phyloP scores from a whole-genome alignment of 371 early-diverging fungal species.

The Actinomortierella wolfii region DNA sequence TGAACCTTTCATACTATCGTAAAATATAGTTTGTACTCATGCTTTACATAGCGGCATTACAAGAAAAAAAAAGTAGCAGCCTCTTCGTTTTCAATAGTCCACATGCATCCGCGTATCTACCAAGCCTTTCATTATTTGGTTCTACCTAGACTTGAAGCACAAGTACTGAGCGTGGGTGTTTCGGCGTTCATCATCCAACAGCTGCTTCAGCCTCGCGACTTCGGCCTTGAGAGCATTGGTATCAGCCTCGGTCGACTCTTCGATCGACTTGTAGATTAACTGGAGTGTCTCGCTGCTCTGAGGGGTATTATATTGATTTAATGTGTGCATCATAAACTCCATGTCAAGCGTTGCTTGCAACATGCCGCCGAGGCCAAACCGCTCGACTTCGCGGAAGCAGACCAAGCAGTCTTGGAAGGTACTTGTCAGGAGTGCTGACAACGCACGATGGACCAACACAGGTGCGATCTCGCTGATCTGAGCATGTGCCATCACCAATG shows the following conservation, averaged over 20 bases:
- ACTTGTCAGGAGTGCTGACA: conserved; percentile 70
- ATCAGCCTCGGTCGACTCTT: conserved; percentile 66
- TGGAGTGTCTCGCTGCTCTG: conserved; percentile 64
- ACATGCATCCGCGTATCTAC: too few relatives aligned
- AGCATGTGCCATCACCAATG: conserved; percentile 90
- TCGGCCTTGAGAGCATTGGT: conserved; percentile 61
- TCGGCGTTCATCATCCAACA: conserved; percentile 67
- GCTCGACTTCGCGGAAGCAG: conserved; percentile 78
- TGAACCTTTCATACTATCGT: too few relatives aligned
- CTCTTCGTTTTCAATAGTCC: too few relatives aligned
- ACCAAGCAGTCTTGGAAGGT: conserved; percentile 81
- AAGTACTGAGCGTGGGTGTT: conserved; percentile 77
- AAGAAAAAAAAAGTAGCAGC: too few relatives aligned
- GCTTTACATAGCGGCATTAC: too few relatives aligned
- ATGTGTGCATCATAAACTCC: conserved; percentile 82
- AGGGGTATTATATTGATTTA: conserved; percentile 71
- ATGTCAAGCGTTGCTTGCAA: conserved; percentile 89
- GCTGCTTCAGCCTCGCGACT: conserved; percentile 64
- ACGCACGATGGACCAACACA: conserved; percentile 73
- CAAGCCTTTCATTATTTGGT: too few relatives aligned
- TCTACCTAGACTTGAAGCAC: conserved; percentile 79
- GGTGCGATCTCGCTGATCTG: conserved; percentile 81
- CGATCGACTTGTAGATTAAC: conserved; percentile 71
- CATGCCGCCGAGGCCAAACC: conserved; percentile 89
- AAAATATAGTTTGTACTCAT: too few relatives aligned